Conservation (phyloP, 148 eudicot species). For the Camellia lanceoleosa region DNA sequence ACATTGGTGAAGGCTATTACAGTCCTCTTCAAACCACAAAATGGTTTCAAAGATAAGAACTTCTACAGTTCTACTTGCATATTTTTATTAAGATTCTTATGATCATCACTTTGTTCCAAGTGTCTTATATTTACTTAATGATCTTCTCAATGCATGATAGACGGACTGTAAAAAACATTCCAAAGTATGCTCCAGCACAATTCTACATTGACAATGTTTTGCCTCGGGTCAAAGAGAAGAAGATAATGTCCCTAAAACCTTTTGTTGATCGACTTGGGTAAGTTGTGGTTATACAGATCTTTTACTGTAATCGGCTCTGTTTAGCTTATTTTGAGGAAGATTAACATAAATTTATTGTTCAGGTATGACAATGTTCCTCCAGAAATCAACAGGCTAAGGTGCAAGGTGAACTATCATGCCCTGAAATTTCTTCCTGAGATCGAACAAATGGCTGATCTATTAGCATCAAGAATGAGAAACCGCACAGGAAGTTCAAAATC, state of each 20-base stretch:
- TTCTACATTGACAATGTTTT: constrained; percentile 97
- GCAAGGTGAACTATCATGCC: constrained; percentile 97
- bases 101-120: not conserved
- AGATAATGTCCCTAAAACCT: constrained; percentile 94
- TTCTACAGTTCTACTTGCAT: not conserved
- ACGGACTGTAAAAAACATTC: constrained; percentile 96
- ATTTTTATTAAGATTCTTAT: not conserved
- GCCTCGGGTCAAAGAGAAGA: constrained; percentile 98
- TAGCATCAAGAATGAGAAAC: constrained; percentile 94
- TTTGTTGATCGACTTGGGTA: constrained; percentile 99
- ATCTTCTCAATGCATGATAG: constrained; percentile 39
- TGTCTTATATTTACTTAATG: not conserved
- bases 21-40: not conserved
- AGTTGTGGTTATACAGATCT: constrained; percentile 25
- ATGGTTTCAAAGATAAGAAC: not conserved
- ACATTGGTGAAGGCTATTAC: not conserved
- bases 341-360: constrained; percentile 16
- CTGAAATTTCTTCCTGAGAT: constrained; percentile 94
- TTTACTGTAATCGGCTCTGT: not conserved
- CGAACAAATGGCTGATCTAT: constrained; percentile 85
- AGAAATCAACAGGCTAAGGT: constrained; percentile 88
- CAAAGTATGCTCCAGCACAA: constrained; percentile 94
- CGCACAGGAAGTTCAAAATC: constrained; percentile 75
- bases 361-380: constrained; percentile 97
- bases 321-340: constrained; percentile 1